Evolutionary conservation across 169 alveolate genomes (phyloP).

Genomic region (Plasmodium adleri): DNA sequence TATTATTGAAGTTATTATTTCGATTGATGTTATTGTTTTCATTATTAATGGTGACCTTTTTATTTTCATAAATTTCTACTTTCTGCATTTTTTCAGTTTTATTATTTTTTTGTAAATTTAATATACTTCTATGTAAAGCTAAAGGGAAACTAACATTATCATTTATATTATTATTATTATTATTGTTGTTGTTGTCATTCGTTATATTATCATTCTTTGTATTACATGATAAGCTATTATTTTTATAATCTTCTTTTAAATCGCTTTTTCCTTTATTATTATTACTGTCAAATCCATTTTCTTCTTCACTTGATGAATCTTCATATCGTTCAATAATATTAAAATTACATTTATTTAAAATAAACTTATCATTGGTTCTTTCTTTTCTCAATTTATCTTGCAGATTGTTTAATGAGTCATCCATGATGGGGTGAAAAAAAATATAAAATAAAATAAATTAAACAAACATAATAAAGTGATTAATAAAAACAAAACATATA

Average conservation of each 20-base stretch:
- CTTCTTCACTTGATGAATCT: conserved; percentile 36
- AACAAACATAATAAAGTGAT: no score
- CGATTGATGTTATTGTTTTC: conserved; percentile 36
- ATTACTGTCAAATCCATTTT: not conserved
- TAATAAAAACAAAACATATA: no score
- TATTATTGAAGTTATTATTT: conserved; percentile 62
- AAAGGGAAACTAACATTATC: conserved; percentile 38
- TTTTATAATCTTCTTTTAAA: not conserved
- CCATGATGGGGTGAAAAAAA: not conserved
- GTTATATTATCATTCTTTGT: not conserved
- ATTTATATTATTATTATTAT: not conserved
- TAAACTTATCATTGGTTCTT: conserved; percentile 36
- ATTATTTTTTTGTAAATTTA: conserved; percentile 59
- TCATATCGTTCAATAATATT: conserved; percentile 58
- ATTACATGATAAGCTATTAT: not conserved
- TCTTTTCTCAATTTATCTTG: conserved; percentile 70
- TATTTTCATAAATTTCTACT: conserved; percentile 14
- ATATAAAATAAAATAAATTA: no score
- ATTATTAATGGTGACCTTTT: not conserved
- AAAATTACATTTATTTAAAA: conserved; percentile 48
- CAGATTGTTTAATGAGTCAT: conserved; percentile 3
- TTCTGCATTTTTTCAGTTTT: conserved; percentile 23
- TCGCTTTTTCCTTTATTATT: no score
- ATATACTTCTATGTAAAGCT: conserved; percentile 58
- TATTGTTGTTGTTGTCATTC: not conserved